Percentiles rank a stretch among this genome's conserved stretches.
Conservation (phyloP, 2,329 filamentous ascomycete species). For the Helminthosporium solani region DNA sequence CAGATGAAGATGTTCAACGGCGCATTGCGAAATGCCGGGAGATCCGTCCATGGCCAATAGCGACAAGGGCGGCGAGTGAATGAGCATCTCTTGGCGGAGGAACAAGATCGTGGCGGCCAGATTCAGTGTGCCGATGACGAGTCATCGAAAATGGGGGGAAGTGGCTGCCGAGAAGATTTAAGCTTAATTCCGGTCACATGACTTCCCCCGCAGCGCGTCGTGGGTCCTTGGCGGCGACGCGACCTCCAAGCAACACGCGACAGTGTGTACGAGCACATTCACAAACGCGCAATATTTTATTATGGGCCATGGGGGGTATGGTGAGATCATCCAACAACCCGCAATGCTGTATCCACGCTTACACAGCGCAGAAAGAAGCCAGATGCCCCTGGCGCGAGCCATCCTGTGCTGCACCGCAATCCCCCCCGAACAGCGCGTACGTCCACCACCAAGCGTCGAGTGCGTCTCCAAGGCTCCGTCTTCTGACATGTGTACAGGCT, state of each 20-base stretch:
- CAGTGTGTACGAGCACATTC: slow-evolving; percentile 4
- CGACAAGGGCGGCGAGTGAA: not conserved
- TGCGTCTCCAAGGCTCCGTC: not conserved
- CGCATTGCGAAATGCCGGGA: too few relatives aligned
- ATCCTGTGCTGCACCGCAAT: slow-evolving; percentile 89
- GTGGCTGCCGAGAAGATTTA: not conserved
- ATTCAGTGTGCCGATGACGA: too few relatives aligned
- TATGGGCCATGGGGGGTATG: slow-evolving; percentile 28
- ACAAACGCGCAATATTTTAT: slow-evolving; percentile 26
- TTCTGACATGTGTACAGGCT: slow-evolving; percentile 36
- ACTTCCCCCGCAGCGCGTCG: slow-evolving; percentile 9
- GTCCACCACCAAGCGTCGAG: slow-evolving; percentile 5
- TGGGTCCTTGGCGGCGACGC: slow-evolving; percentile 12
- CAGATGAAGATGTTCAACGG: too few relatives aligned
- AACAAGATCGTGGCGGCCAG: slow-evolving; percentile 17
- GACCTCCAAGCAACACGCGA: not conserved
- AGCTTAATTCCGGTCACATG: slow-evolving; percentile 8
- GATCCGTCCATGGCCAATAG: not conserved
- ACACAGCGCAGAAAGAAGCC: slow-evolving; percentile 28
- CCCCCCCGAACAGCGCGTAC: slow-evolving; percentile 73
- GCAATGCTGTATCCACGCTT: slow-evolving; percentile 6
- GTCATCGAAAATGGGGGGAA: too few relatives aligned
- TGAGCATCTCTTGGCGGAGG: slow-evolving; percentile 6
- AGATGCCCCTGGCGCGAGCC: slow-evolving; percentile 55
- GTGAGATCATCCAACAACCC: slow-evolving; percentile 14